These are phyloP conservation scores for Gossypium raimondii DNA, from an alignment of 345 rosid species.

Conservation along the genomic window DNA sequence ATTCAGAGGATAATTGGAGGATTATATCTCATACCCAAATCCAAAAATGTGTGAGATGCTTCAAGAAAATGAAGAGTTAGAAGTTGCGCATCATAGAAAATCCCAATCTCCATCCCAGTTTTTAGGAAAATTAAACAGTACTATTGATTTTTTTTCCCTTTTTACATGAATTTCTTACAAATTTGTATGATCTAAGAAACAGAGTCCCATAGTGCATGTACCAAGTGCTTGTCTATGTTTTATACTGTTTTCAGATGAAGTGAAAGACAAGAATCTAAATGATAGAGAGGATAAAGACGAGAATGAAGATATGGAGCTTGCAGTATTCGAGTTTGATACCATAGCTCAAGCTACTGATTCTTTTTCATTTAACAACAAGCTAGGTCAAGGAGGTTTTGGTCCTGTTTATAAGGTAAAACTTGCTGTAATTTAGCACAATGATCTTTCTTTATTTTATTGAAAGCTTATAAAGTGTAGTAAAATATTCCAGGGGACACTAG, in stretches of 20 bases:
- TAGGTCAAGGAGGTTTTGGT: slow-evolving; percentile 63
- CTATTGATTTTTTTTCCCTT: background rate
- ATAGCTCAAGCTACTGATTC: slow-evolving; percentile 36
- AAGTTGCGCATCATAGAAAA: no score
- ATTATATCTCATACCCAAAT: no score
- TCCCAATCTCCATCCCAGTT: background rate
- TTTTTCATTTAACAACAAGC: slow-evolving; percentile 32
- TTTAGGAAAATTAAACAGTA: background rate
- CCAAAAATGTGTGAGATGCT: background rate
- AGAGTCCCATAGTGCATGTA: background rate
- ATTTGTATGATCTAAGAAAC: background rate
- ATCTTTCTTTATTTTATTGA: background rate
- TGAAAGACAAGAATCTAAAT: background rate
- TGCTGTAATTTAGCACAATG: background rate
- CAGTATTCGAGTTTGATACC: slow-evolving; percentile 12
- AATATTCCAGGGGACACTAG: slow-evolving; percentile 35
- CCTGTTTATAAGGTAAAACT: slow-evolving; percentile 49
- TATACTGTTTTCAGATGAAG: background rate
- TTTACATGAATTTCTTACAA: background rate
- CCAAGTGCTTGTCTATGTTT: background rate
- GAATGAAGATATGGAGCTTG: slow-evolving; percentile 23
- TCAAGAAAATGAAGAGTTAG: no score
- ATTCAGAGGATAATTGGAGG: no score
- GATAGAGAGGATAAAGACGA: background rate
- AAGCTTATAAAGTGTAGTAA: background rate